Percentiles rank a stretch among this genome's conserved stretches.
phyloP scores from a whole-genome alignment of 2,329 filamentous ascomycete species.

The Madurella mycetomatis region DNA sequence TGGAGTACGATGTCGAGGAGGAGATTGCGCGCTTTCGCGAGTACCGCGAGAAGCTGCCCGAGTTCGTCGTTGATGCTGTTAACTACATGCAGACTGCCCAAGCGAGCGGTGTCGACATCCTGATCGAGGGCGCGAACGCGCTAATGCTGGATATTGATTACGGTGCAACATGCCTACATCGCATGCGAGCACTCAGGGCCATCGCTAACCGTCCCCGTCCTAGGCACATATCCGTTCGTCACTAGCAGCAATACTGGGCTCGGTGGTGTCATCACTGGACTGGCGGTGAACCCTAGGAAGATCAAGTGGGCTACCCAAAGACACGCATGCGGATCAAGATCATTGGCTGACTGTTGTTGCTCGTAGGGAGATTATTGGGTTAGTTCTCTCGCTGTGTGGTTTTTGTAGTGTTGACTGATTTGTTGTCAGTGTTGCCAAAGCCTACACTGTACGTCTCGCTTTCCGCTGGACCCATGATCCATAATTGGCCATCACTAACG shows the following conservation, averaged over 20 bases:
- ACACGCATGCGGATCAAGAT: no score
- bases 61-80: constrained; percentile 63
- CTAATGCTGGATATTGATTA: constrained; percentile 65
- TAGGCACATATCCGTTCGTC: constrained; percentile 36
- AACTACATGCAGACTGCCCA: constrained; percentile 60
- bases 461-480: no score
- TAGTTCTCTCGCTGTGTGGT: neutral
- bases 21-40: constrained; percentile 60
- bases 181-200: constrained; percentile 10
- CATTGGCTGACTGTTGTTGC: constrained; percentile 3
- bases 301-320: constrained; percentile 35
- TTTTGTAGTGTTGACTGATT: constrained; percentile 3
- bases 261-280: constrained; percentile 59
- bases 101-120: constrained; percentile 52
- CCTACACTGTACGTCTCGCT: constrained; percentile 41
- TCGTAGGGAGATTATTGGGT: constrained; percentile 49
- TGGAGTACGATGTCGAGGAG: constrained; percentile 61
- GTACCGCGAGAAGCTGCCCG: constrained; percentile 53
- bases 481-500: constrained; percentile 11
- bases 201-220: constrained; percentile 19
- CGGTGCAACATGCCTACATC: constrained; percentile 23
- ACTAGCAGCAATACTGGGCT: constrained; percentile 58
- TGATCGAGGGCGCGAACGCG: constrained; percentile 64
- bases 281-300: constrained; percentile 57
- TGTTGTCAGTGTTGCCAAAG: constrained; percentile 54